Evolutionary conservation across 1,284 basidiomycete genomes (phyloP), one percentile per base, ranked within the genome.

Genomic region (Papiliotrema nemorosa): DNA sequence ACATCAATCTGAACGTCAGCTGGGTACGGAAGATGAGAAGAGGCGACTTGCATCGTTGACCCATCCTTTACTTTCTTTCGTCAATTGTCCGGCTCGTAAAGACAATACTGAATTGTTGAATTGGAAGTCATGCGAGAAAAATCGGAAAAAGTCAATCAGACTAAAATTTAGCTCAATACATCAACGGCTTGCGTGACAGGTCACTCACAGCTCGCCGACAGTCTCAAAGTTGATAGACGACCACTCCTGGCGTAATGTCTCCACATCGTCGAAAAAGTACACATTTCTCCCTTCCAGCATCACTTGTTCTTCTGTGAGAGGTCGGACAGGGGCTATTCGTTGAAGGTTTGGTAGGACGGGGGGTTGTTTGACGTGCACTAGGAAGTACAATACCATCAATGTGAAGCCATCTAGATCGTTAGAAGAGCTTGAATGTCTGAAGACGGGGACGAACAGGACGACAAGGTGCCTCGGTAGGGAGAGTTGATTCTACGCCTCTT

Each of bases 401-500:
- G 96, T 94, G 77, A 96, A 97, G 53, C 94, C 94, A 74, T 98
- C 72, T 73, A 53, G 6, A 5, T 7, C 0, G 53, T 55, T 37
- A 56, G 50, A 24, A 41, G 9, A 18, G 20, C 13, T 24, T 25
- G 22, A 31, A 21, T 5, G 18, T 22, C 7, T 31, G 36, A 46
- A 22, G 16, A 25, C 27, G 25, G 44, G 14, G 12, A 54, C 72
- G 54, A 42, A 74, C 73, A 98, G 44, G 92, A 97, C 40, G 90
- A 94, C 42, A 98, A 78, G 1, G 94, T 97, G 53, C 94, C 94
- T 64, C 89, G 86, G 76, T 97, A 98, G 18, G 94, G 92, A 52
- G 91, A 96, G 74, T 98, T 97, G 76, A 98, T 96, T 82, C 96
- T 93, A 76, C 89, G 82, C 71, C 93, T 82, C 78, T 98, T 98